Evolutionary conservation across 2,329 filamentous ascomycete species (phyloP), one percentile per base, ranked within the genome.

Genomic region (Cladosporium sphaerospermum): DNA sequence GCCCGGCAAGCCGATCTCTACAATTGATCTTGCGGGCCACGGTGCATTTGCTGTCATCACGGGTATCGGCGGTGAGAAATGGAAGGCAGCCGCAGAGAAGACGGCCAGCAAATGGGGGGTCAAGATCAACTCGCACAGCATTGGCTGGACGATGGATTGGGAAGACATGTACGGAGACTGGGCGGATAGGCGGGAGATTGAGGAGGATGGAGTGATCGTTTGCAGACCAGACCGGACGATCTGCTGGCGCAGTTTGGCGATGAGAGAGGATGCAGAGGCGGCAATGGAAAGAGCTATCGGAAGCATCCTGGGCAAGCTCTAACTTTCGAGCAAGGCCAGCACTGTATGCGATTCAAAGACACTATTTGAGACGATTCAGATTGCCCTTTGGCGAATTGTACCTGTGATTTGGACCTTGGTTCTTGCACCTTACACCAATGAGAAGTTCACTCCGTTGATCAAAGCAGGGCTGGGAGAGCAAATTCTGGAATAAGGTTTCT

Each of bases 121-220:
- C 0, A 64, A 71, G 7, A 70, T 85, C 31, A 71, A 70, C 3
- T 71, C 67, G 1, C 75, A 78, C 55, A 73, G 71, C 2, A 79
- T 85, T 57, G 82, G 83, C 0, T 81, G 74, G 67, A 68, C 73
- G 11, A 76, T 79, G 56, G 80, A 85, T 54, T 85, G 74, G 57
- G 77, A 83, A 61, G 83, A 85, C 61, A 72, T 81, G 0, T 85
- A 84, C 63, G 76, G 75, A 55, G 79, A 83, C 53, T 86, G 82
- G 82, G 73, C 70, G 9, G 66, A 68, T 44, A 66, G 71, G 51
- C 71, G 79, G 13, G 79, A 77, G 42, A 73, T 85, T 1, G 73
- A 75, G 16, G 82, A 84, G 56, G 74, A 77, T 54, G 81, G 82
- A 1, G 78, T 74, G 59, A 73, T 85, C 13, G 69, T 85, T 19